These are phyloP conservation scores for Phytophthora boehmeriae DNA, from an alignment of 352 stramenopile genomes.

Conservation along the genomic window DNA sequence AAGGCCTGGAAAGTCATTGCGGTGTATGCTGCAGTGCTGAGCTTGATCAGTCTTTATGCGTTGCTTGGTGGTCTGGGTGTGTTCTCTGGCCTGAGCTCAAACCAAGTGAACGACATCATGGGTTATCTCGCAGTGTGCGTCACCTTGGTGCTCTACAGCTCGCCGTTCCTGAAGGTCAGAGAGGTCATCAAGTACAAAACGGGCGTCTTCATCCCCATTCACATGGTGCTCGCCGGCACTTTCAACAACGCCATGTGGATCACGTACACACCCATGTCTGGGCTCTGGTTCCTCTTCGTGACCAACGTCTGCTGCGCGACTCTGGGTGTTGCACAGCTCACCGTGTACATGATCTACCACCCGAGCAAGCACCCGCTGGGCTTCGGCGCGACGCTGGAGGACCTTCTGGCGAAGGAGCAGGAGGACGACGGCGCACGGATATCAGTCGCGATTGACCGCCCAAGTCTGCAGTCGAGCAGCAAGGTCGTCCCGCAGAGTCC, in stretches of 20 bases:
- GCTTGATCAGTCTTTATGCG: constrained; percentile 43
- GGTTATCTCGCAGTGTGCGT: constrained; percentile 43
- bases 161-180: constrained; percentile 57
- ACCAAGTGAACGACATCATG: constrained; percentile 40
- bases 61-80: constrained; percentile 35
- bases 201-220: constrained; percentile 54
- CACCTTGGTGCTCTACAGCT: constrained; percentile 59
- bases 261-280: constrained; percentile 44
- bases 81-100: constrained; percentile 31
- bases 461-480: constrained; percentile 18
- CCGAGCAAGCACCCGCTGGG: constrained; percentile 48
- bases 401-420: constrained; percentile 35
- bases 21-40: constrained; percentile 29
- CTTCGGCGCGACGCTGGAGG: constrained; percentile 19
- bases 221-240: constrained; percentile 56
- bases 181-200: constrained; percentile 55
- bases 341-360: constrained; percentile 55
- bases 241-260: constrained; percentile 68
- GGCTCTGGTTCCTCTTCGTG: constrained; percentile 59
- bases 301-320: constrained; percentile 50
- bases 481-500: constrained; percentile 24
- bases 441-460: constrained; percentile 25
- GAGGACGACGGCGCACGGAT: constrained; percentile 14
- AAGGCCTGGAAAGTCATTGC: constrained; percentile 24
- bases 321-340: constrained; percentile 40